phyloP scores from a whole-genome alignment of 2,329 filamentous ascomycete species.

The Chalara sp. region DNA sequence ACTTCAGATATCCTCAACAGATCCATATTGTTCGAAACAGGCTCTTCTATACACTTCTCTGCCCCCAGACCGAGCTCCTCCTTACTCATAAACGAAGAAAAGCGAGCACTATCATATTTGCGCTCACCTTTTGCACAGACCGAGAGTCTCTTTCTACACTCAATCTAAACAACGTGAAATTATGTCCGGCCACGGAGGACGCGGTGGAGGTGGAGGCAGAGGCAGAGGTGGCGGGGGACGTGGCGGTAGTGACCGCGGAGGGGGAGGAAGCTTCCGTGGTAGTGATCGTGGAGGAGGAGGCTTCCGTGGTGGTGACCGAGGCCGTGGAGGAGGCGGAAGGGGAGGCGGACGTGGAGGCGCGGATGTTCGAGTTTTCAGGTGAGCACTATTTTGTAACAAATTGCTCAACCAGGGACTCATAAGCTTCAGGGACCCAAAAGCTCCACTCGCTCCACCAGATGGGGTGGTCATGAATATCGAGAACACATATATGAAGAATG shows the following conservation, averaged over 20 bases:
- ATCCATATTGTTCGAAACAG: no score
- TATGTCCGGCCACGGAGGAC: not conserved
- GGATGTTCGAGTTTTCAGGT: conserved; percentile 18
- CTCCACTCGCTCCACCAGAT: conserved; percentile 16
- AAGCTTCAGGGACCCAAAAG: conserved; percentile 15
- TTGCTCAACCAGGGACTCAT: not conserved
- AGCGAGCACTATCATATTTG: no score
- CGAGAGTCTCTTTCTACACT: no score
- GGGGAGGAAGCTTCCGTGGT: conserved; percentile 3
- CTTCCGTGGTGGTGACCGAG: conserved; percentile 23
- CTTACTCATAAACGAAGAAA: no score
- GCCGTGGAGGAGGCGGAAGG: conserved; percentile 22
- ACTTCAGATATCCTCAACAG: no score
- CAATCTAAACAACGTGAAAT: not conserved
- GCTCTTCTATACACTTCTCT: no score
- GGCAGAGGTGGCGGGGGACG: not conserved
- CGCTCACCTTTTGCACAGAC: no score
- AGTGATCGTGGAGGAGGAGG: not conserved
- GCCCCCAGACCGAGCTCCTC: no score
- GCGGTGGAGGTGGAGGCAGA: not conserved
- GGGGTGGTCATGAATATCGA: conserved; percentile 22
- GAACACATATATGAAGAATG: conserved; percentile 20
- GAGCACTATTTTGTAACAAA: conserved; percentile 6
- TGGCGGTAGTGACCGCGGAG: not conserved
- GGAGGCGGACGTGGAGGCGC: conserved; percentile 23